Evolutionary conservation across 2,329 filamentous ascomycete species (phyloP), one percentile per base, ranked within the genome.

Genomic region (Xylariaceae sp.): DNA sequence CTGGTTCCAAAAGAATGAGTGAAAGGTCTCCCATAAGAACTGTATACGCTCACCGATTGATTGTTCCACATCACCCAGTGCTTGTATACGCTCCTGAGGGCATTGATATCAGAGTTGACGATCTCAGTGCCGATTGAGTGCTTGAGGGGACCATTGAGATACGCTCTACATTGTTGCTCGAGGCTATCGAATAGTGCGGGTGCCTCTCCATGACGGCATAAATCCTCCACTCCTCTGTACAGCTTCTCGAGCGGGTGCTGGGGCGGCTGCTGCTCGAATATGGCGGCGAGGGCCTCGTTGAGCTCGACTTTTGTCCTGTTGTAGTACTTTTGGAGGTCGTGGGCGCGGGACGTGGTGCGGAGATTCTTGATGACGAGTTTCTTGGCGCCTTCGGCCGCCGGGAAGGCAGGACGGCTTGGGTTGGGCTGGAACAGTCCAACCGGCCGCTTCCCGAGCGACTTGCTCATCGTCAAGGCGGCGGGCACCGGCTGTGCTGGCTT

Each of bases 341-440:
- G 75, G 45, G 71, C 63, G 36, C 69, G 66, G 50, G 78, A 77
- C n/a, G 79, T 71, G 1, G 80, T 78, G 51, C 86, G 83, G 56
- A 96, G 78, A 66, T 96, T 97, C 79, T 96, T 96, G 61, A 99
- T 89, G n/a, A 92, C 81, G 41, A 99, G 80, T 69, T 87, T 91
- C 75, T 87, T 91, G 17, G 89, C 85, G 31, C 90, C 90, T 11
- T 78, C 76, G 61, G 89, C 83, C 11, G 89, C 85, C 58, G 86
- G 87, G 64, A 91, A 89, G 44, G 72, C 69, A 17, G 68, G 63
- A 19, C 57, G 67, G 11, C 33, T 12, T 60, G 58, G 65, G 51
- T 65, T 68, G 41, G 75, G 80, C 57, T 81, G 70, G 59, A 75
- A 73, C 53, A 77, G 69, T 46, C 69, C 57, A 52, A 69, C 53